Base-by-base conservation (phyloP, 176 grass and related monocot genomes). In the Aegilops umbellulata region DNA sequence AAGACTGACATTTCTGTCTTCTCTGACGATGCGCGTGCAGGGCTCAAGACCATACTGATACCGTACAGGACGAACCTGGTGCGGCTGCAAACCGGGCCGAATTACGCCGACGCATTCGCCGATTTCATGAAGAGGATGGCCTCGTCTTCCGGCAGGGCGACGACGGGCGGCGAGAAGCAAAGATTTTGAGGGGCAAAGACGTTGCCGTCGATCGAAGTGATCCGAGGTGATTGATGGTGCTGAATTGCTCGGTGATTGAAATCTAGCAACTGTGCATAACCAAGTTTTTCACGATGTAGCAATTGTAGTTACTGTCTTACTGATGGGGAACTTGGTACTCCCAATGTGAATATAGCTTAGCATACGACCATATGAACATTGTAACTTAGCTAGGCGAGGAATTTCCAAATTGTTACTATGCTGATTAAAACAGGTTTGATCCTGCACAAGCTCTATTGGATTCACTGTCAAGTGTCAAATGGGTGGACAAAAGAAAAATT, bases 21-120 rank as follows among this genome's bases (percentile, higher is more conserved):
- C n/a, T 55, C 46, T 67, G 38, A 60, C 7, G 27, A 46, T 8
- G 36, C 85, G 41, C 38, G 65, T 83, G 90, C 90, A 99, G 97
- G 97, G 63, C 89, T 99, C 70, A 96, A 92, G 87, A 76, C 71
- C 79, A 92, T 96, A 72, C 89, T 99, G 60, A 99, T 93, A 82
- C 97, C 97, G 1, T 97, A 99, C 87, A 80, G 97, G 76, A 96
- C 90, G 14, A 91, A 96, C 82, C 83, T 99, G 32, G 94, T 99
- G 87, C 65, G 84, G 77, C 77, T 99, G 78, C 92, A 99, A 35
- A 85, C 80, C 24, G 88, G 90, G 7, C 88, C 94, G 4, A 91
- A 93, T 20, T 82, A 93, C 14, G 69, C 71, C 15, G 92, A 91
- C 42, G 77, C 44, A 7, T 85, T 92, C 13, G 87, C 86, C 63